Evolutionary conservation across 108 stramenopile genomes (phyloP).

Genomic region (Pinguiococcus pyrenoidosus): DNA sequence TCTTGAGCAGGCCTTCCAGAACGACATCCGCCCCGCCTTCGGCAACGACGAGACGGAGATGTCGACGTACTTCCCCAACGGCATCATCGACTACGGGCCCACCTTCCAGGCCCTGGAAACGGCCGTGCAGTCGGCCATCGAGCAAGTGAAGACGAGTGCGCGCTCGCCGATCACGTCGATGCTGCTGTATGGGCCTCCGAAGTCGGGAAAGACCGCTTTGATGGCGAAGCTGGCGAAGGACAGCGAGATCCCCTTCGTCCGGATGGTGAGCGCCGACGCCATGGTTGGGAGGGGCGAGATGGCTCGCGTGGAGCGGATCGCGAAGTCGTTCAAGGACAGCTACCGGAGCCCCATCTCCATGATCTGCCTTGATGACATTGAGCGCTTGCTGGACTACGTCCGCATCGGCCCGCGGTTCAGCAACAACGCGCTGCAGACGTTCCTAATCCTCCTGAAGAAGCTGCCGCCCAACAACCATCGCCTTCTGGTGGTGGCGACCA

Average conservation of each 20-base stretch:
- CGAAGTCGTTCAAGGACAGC: conserved; percentile 87
- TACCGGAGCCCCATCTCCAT: conserved; percentile 90
- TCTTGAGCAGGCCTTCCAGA: conserved; percentile 68
- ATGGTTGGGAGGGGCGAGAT: conserved; percentile 73
- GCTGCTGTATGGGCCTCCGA: conserved; percentile 62
- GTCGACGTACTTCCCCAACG: conserved; percentile 75
- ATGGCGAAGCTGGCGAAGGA: conserved; percentile 83
- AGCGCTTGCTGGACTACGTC: conserved; percentile 93
- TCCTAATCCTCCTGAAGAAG: conserved; percentile 91
- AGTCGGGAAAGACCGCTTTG: conserved; percentile 90
- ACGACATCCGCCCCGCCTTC: conserved; percentile 85
- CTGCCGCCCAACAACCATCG: conserved; percentile 71
- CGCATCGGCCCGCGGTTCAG: conserved; percentile 87
- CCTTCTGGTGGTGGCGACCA: conserved; percentile 76
- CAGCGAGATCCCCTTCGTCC: conserved; percentile 82
- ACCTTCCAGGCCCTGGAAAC: conserved; percentile 63
- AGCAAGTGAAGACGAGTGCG: conserved; percentile 55
- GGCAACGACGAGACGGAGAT: conserved; percentile 77
- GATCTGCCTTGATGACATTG: conserved; percentile 94
- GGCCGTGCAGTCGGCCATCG: conserved; percentile 66
- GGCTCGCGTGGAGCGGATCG: conserved; percentile 69
- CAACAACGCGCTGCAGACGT: conserved; percentile 89
- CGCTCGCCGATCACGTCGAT: conserved; percentile 84
- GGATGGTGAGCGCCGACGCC: conserved; percentile 87
- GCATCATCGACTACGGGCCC: conserved; percentile 81